Percentiles rank a stretch among this genome's conserved stretches.
Evolutionary conservation across 2,329 filamentous ascomycete genomes (phyloP).

Genomic region (Celoporthe dispersa): DNA sequence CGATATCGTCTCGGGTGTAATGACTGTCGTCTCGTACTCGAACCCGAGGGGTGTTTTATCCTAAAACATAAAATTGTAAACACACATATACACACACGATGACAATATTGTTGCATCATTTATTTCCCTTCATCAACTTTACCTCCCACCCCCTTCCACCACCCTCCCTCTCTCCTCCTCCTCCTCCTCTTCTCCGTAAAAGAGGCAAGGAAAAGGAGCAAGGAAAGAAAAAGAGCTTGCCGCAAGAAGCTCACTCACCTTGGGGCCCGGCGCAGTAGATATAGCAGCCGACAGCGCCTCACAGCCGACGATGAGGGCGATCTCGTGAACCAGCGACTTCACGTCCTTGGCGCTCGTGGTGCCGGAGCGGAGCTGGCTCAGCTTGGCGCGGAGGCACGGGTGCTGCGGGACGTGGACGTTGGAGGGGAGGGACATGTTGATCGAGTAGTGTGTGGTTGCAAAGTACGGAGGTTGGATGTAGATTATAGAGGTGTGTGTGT

Average conservation of each 20-base stretch:
- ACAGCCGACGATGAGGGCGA: conserved; percentile 78
- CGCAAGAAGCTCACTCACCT: conserved; percentile 54
- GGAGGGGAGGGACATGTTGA: conserved; percentile 50
- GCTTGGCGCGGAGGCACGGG: conserved; percentile 85
- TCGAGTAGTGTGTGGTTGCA: too few species aligned
- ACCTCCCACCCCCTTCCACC: not conserved
- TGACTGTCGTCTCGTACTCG: conserved; percentile 68
- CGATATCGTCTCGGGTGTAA: conserved; percentile 70
- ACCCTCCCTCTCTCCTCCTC: too few species aligned
- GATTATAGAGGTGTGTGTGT: too few species aligned
- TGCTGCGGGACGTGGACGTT: conserved; percentile 82
- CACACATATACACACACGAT: not conserved
- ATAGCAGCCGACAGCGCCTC: conserved; percentile 76
- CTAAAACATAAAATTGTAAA: conserved; percentile 45
- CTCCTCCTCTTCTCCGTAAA: not conserved
- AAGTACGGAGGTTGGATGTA: too few species aligned
- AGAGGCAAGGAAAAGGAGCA: too few species aligned
- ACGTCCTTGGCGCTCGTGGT: conserved; percentile 74
- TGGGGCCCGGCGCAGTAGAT: conserved; percentile 59
- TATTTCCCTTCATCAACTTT: not conserved
- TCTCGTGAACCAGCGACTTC: conserved; percentile 83
- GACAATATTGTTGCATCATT: not conserved
- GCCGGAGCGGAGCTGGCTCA: conserved; percentile 83
- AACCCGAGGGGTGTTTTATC: conserved; percentile 79
- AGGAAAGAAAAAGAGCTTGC: too few species aligned